Conservation (phyloP, 352 stramenopile species). For the Peronospora belbahrii region DNA sequence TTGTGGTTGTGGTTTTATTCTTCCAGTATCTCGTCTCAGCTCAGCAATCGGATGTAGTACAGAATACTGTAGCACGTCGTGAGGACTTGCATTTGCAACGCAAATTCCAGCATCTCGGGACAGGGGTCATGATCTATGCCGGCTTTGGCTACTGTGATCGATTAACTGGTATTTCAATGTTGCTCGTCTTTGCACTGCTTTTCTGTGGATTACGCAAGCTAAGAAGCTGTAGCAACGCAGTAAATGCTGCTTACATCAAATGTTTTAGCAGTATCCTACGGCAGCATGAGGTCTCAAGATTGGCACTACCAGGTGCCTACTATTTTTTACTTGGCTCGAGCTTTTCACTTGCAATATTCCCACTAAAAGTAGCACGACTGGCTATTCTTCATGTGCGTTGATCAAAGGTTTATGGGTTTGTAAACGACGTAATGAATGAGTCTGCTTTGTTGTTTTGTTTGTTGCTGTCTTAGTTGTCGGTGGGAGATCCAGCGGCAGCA, state of each 20-base stretch:
- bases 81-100: conserved; percentile 40
- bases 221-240: conserved; percentile 16
- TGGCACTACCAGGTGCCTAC: conserved; percentile 39
- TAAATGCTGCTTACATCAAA: conserved; percentile 35
- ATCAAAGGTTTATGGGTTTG: neutral
- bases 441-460: conserved; percentile 1
- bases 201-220: conserved; percentile 34
- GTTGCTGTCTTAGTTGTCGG: conserved; percentile 29
- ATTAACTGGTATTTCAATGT: conserved; percentile 10
- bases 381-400: conserved; percentile 46
- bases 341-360: conserved; percentile 32
- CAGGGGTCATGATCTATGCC: conserved; percentile 40
- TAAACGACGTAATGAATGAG: neutral
- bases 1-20: conserved; percentile 22
- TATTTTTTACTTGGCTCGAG: conserved; percentile 53
- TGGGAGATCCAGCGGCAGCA: conserved; percentile 44
- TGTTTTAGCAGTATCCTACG: conserved; percentile 40
- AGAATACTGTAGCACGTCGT: conserved; percentile 6
- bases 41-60: neutral
- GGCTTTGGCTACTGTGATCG: conserved; percentile 23
- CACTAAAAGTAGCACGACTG: conserved; percentile 33
- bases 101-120: conserved; percentile 42
- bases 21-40: conserved; percentile 37
- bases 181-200: conserved; percentile 29
- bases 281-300: conserved; percentile 31